These are phyloP conservation scores for Stevia rebaudiana DNA, from an alignment of 140 eudicot genomes.

Conservation along the genomic window DNA sequence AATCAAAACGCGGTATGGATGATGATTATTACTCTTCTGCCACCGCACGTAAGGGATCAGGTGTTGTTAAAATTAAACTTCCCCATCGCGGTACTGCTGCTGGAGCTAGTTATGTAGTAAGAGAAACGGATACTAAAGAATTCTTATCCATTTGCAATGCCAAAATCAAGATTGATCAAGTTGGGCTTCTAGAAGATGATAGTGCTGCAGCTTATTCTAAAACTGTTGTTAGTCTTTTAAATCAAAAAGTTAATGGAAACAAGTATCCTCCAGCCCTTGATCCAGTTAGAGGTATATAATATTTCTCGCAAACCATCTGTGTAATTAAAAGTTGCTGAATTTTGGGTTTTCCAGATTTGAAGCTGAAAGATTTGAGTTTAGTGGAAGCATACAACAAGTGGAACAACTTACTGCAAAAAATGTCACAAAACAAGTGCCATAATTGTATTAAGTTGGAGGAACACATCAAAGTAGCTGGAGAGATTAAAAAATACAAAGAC, in stretches of 20 bases:
- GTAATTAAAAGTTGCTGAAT: background rate
- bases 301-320: too few species aligned
- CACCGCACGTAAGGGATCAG: slow-evolving; percentile 78
- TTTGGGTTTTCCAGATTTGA: slow-evolving; percentile 56
- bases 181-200: slow-evolving; percentile 80
- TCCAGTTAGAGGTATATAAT: slow-evolving; percentile 78
- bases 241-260: slow-evolving; percentile 60
- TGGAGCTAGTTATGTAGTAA: slow-evolving; percentile 77
- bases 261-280: slow-evolving; percentile 93
- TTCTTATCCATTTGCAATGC: slow-evolving; percentile 68
- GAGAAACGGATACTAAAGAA: slow-evolving; percentile 63
- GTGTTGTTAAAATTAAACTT: slow-evolving; percentile 60
- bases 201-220: slow-evolving; percentile 75
- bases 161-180: slow-evolving; percentile 76
- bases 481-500: slow-evolving; percentile 48
- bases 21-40: slow-evolving; percentile 74
- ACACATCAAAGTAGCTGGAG: slow-evolving; percentile 68
- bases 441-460: slow-evolving; percentile 82
- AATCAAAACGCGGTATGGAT: slow-evolving; percentile 73
- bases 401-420: slow-evolving; percentile 67
- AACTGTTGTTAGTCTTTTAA: slow-evolving; percentile 58
- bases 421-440: slow-evolving; percentile 90
- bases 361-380: slow-evolving; percentile 59
- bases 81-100: slow-evolving; percentile 81
- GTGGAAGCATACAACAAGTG: slow-evolving; percentile 71